Base-by-base conservation (phyloP, 2,329 filamentous ascomycete species). In the Domatiomyces globalis region DNA sequence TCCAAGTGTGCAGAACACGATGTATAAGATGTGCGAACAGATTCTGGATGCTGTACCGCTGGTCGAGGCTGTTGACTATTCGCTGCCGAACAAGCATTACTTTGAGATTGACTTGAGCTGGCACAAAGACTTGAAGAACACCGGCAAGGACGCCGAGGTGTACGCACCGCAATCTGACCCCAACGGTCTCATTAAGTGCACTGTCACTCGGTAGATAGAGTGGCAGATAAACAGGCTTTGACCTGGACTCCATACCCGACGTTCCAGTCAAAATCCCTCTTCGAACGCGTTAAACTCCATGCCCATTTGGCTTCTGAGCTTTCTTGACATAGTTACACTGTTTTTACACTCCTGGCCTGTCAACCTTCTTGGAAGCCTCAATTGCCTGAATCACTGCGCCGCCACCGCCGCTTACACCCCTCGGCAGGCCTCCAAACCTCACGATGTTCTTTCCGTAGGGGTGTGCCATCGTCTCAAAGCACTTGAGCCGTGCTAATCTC, bases 41-140 rank as follows among this genome's bases (percentile, higher is more conserved):
- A 95, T 98, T 60, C 74, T 98, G 49, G 83, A 78, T 7, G 79
- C 75, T 19, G 85, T 82, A 20, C 84, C 87, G 12, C 74, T 82
- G 57, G 78, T 88, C 19, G 78, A 83, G 45, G 74, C 76, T 19
- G 86, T 92, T 43, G 79, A 84, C 61, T 96, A 95, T 66, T 76
- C 83, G 7, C 75, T 98, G 63, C 92, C 92, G 9, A 98, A 98
- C 75, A 96, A 95, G 74, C 92, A 98, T 71, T 96, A 95, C 73
- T 96, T 96, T 65, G 90, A 96, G 70, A 83, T 96, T 68, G 90
- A 96, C 65, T 72, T 98, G 64, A 90, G 85, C 71, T 98, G 92
- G 92, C 87, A 95, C 77, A 94, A 96, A 69, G 88, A 83, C 27
- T 67, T 89, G 60, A 87, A 95, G 76, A 98, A 98, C 72, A 95